A percentile compares a stretch with the other conserved stretches of the same genome.
Evolutionary conservation across 306 rosid genomes (phyloP).

Genomic region (Fagus crenata): DNA sequence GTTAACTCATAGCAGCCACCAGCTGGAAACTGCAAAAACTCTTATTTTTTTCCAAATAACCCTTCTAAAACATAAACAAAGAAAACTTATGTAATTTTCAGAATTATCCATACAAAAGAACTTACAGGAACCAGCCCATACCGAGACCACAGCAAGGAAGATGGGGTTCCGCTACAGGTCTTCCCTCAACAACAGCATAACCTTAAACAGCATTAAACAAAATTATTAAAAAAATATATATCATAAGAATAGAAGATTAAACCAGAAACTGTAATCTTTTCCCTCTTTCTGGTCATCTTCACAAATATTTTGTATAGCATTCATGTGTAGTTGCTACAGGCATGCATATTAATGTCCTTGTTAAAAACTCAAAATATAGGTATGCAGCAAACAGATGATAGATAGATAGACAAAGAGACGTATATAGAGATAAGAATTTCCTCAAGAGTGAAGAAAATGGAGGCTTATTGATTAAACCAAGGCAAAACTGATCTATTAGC

Average conservation of each 20-base stretch:
- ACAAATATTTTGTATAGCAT: not conserved
- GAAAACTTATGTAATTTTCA: not conserved
- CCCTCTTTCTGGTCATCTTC: not conserved
- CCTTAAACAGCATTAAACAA: constrained; percentile 40
- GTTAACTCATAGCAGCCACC: not conserved
- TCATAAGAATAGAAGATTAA: constrained; percentile 10
- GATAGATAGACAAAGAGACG: not conserved
- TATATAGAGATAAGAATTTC: not conserved
- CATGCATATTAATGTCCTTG: not conserved
- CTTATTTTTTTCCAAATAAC: not conserved
- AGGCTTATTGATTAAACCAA: not conserved
- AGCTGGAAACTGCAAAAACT: not conserved
- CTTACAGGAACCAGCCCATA: constrained; percentile 81
- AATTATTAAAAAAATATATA: not conserved
- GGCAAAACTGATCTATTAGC: not conserved
- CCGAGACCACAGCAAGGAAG: constrained; percentile 83
- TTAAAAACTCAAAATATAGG: not conserved
- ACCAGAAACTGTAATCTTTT: not conserved
- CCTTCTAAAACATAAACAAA: not conserved
- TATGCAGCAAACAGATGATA: not conserved
- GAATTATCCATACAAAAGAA: constrained; percentile 13
- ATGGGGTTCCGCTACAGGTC: constrained; percentile 50
- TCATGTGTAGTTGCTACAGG: not conserved
- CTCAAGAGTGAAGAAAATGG: not conserved
- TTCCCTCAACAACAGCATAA: constrained; percentile 59